Percentiles rank a stretch among this genome's conserved stretches.
These are phyloP conservation scores for Phytophthora brassicae DNA, from an alignment of 352 stramenopile genomes.

Conservation along the genomic window DNA sequence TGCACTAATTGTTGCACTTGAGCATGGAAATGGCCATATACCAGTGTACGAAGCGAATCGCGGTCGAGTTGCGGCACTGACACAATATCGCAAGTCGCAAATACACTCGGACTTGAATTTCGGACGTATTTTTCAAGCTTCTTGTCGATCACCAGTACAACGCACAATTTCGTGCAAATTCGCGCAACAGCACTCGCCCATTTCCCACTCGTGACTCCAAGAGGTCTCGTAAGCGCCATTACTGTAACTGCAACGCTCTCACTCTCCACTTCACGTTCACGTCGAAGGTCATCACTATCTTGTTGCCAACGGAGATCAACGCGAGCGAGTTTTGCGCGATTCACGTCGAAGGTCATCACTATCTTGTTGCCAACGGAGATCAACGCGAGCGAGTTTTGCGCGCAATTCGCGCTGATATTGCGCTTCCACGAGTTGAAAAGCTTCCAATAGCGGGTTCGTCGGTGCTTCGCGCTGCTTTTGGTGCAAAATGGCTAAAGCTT, in stretches of 20 bases:
- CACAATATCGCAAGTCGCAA: conserved; percentile 37
- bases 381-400: conserved; percentile 40
- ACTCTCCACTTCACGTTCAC: conserved; percentile 65
- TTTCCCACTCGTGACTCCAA: conserved; percentile 69
- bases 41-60: conserved; percentile 29
- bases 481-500: conserved; percentile 24
- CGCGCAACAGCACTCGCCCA: conserved; percentile 68
- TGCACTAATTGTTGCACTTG: conserved; percentile 34
- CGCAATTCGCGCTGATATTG: conserved; percentile 30
- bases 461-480: conserved; percentile 40
- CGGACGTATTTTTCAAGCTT: conserved; percentile 20
- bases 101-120: conserved; percentile 23
- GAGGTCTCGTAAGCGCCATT: conserved; percentile 71
- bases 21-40: conserved; percentile 53
- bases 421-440: conserved; percentile 43
- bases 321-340: conserved; percentile 41
- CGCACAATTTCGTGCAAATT: conserved; percentile 47
- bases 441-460: conserved; percentile 13
- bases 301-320: conserved; percentile 61
- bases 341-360: conserved; percentile 54
- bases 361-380: conserved; percentile 67
- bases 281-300: conserved; percentile 57
- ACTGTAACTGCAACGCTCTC: conserved; percentile 72
- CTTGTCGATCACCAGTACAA: conserved; percentile 48
- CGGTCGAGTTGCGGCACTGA: conserved; percentile 27